Base-by-base conservation (phyloP, 2,329 filamentous ascomycete species). In the Calonectria pteridis region DNA sequence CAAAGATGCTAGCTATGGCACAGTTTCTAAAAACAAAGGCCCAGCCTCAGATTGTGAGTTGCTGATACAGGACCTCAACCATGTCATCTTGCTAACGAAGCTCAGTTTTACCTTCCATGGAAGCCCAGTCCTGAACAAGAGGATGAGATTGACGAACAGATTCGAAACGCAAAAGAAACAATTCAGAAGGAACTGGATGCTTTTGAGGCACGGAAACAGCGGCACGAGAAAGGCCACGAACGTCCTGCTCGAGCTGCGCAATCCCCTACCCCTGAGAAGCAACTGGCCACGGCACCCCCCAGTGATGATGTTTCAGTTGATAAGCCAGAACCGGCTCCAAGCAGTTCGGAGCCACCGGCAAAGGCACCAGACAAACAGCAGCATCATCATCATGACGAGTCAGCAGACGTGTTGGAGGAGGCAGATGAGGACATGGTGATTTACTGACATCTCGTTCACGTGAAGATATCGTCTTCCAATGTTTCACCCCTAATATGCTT, bases 381-480 rank as follows among this genome's bases (percentile, higher is more conserved):
- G n/a, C 72, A 73, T 46, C 72, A 84, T 80, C 88, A 89, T 78
- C 89, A 94, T 73, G 94, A 96, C 80, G 92, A 95, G 75, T 89
- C 90, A 65, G 94, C 92, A 67, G 94, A 96, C 80, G 93, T 96
- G 71, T 89, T 97, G 77, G 92, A 97, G 68, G 94, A 95, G 83
- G 94, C 93, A 69, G 94, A 95, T 73, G 95, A 98, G 86, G 95
- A 98, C 81, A 95, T 93, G 79, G 95, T 98, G 67, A 96, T 98
- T 73, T 98, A 98, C 86, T 98, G 87, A 90, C 59, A 26, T 29
- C 37, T 37, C 29, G 23, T 59, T 51, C 7, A n/a, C 4, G 33
- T 23, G 31, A 28, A 16, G 33, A 40, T 40, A 43, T 43, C 40
- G 35, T 35, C n/a, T 20, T 40, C 23, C 55, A 62, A 62, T 28